These are phyloP conservation scores for Pseudogymnoascus sp. DNA, from an alignment of 2,329 filamentous ascomycete genomes.

Conservation along the genomic window DNA sequence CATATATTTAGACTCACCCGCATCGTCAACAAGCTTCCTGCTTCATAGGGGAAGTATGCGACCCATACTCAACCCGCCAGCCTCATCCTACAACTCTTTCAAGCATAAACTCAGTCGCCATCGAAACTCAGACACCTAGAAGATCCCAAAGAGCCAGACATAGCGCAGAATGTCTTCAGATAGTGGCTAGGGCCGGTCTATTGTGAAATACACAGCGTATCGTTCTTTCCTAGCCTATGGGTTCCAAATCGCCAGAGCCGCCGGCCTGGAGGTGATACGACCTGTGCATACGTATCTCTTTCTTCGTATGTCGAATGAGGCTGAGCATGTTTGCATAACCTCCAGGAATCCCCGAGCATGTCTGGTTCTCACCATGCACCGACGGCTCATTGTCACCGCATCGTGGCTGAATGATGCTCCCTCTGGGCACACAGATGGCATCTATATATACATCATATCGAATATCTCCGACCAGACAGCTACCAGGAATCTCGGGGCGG, in stretches of 20 bases:
- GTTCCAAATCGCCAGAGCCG: not conserved
- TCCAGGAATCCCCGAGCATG: not conserved
- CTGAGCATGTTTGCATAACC: not conserved
- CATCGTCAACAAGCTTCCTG: not conserved
- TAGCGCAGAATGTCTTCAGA: not conserved
- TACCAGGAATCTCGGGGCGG: not conserved
- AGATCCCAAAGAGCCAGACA: not conserved
- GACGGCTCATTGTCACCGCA: not conserved
- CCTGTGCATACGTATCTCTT: not conserved
- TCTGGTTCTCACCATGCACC: not conserved
- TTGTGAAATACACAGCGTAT: not conserved
- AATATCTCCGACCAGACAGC: not conserved
- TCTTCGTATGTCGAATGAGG: not conserved
- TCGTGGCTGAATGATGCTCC: not conserved
- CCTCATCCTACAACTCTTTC: not conserved
- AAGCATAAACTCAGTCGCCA: not conserved
- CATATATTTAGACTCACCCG: conserved; percentile 4
- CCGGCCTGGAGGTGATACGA: not conserved
- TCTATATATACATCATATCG: not conserved
- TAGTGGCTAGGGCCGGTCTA: not conserved
- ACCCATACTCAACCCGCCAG: not conserved
- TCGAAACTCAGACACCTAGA: not conserved
- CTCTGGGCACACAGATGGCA: not conserved
- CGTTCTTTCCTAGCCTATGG: not conserved
- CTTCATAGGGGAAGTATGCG: not conserved